Percentiles rank a stretch among this genome's conserved stretches.
These are phyloP conservation scores for Trichopus zeylanicus DNA, from an alignment of 116 monocot species.

Conservation along the genomic window DNA sequence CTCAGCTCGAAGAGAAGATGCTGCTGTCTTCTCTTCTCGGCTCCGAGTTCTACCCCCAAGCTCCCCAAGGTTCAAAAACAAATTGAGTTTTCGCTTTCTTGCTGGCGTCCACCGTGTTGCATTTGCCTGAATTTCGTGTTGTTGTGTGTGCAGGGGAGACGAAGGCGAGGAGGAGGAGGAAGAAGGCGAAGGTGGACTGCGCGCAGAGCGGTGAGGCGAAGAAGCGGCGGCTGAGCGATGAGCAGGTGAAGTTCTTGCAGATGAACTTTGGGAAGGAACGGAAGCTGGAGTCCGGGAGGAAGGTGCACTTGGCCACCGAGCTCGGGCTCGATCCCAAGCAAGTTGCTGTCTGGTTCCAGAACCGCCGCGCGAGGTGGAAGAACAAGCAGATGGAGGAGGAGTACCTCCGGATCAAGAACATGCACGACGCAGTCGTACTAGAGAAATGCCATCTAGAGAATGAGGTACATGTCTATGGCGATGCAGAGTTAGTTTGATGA, in stretches of 20 bases:
- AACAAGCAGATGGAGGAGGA: slow-evolving; percentile 46
- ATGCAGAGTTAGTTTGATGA: not conserved
- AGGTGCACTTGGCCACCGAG: slow-evolving; percentile 31
- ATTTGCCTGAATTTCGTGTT: not conserved
- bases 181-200: slow-evolving; percentile 8
- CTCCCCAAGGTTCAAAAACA: slow-evolving; percentile 9
- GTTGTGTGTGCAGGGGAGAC: slow-evolving; percentile 9
- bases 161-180: slow-evolving; percentile 18
- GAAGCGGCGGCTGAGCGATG: slow-evolving; percentile 36
- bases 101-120: not conserved
- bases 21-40: slow-evolving; percentile 12
- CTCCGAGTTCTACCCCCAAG: slow-evolving; percentile 1
- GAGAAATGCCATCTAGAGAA: slow-evolving; percentile 37
- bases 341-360: slow-evolving; percentile 56
- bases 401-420: slow-evolving; percentile 26
- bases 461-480: slow-evolving; percentile 20
- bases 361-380: slow-evolving; percentile 48
- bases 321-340: slow-evolving; percentile 40
- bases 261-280: slow-evolving; percentile 34
- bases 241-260: slow-evolving; percentile 40
- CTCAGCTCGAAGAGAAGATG: slow-evolving; percentile 6
- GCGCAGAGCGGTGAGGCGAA: slow-evolving; percentile 4
- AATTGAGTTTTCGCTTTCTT: too few species aligned
- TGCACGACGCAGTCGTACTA: slow-evolving; percentile 19
- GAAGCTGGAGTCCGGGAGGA: slow-evolving; percentile 41